Evolutionary conservation across 139 green algal genomes (phyloP).

Genomic region (Coelastrella sp.): DNA sequence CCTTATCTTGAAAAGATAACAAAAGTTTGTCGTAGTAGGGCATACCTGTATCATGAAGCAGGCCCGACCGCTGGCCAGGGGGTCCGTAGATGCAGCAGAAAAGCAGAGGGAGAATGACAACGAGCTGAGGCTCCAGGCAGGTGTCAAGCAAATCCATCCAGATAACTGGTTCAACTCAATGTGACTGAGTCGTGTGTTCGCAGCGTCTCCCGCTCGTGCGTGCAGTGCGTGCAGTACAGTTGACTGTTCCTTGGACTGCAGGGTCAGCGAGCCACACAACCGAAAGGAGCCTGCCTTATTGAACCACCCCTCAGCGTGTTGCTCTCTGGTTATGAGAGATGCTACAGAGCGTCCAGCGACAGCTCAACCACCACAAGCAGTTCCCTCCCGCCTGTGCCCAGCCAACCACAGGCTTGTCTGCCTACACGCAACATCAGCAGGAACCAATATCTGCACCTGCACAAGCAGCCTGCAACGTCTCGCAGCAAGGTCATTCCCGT

Average conservation of each 20-base stretch:
- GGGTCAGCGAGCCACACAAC: neutral
- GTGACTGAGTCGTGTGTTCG: neutral
- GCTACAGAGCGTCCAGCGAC: neutral
- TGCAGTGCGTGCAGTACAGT: no score
- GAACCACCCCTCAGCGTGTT: neutral
- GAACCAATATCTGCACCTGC: conserved; percentile 1
- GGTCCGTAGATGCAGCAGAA: neutral
- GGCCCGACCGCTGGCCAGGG: neutral
- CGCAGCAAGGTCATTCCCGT: no score
- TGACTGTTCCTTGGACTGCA: neutral
- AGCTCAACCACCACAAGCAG: conserved; percentile 14
- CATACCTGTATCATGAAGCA: neutral
- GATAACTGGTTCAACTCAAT: neutral
- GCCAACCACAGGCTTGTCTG: neutral
- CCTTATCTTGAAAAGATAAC: neutral
- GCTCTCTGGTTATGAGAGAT: neutral
- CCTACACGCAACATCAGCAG: neutral
- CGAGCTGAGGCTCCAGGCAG: neutral
- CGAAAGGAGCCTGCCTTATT: neutral
- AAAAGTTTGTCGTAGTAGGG: neutral
- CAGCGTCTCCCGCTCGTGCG: no score
- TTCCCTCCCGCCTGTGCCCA: conserved; percentile 17
- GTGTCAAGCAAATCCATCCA: no score
- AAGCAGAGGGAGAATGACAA: neutral
- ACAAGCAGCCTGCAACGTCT: neutral